These are phyloP conservation scores for Clonostachys chloroleuca DNA, from an alignment of 2,329 filamentous ascomycete species.

Conservation along the genomic window DNA sequence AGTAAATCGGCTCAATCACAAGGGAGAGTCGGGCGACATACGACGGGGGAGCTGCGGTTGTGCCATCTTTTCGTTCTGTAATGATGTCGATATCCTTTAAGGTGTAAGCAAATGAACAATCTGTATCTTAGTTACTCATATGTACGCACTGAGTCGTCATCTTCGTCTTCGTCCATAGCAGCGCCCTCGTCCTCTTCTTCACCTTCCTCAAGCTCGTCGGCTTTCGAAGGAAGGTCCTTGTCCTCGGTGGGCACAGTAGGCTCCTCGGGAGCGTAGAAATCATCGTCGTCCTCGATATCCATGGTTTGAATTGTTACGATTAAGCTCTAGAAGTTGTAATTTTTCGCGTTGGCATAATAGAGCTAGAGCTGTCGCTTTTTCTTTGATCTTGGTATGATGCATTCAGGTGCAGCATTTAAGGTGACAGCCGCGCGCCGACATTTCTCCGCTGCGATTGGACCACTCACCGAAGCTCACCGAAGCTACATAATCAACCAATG, in stretches of 20 bases:
- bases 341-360: no score
- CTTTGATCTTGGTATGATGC: no score
- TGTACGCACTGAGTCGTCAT: conserved; percentile 38
- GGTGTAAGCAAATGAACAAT: not conserved
- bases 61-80: conserved; percentile 61
- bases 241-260: conserved; percentile 24
- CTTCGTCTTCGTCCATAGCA: conserved; percentile 56
- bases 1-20: not conserved
- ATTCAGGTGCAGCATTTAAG: no score
- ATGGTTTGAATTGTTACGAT: conserved; percentile 24
- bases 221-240: conserved; percentile 14
- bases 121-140: not conserved
- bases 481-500: no score
- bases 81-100: conserved; percentile 63
- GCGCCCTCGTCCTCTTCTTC: conserved; percentile 60
- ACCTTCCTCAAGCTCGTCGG: conserved; percentile 57
- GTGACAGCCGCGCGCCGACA: no score
- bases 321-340: no score
- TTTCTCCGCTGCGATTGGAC: no score
- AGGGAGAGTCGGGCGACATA: conserved; percentile 25
- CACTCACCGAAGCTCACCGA: no score
- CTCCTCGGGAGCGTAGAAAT: conserved; percentile 62
- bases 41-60: conserved; percentile 54
- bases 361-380: no score
- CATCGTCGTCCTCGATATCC: conserved; percentile 66